Evolutionary conservation across 257 asterid genomes (phyloP), one percentile per base, ranked within the genome.

Genomic region (Przewalskia tangutica): DNA sequence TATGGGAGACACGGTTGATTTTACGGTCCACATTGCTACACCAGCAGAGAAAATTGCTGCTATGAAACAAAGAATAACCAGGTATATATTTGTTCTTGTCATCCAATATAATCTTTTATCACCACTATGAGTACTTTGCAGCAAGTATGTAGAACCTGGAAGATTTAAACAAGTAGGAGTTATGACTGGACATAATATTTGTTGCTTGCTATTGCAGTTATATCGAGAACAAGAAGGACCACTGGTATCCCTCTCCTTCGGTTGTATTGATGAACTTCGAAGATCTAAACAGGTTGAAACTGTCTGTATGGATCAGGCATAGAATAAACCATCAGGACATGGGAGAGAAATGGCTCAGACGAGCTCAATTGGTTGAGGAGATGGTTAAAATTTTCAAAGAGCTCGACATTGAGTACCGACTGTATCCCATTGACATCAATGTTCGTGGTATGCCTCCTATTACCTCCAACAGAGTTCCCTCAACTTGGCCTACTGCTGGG

Each of bases 281-380:
- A 16, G 89, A 88, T 14, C 50, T 94, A 40, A 77, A 76, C 65
- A 82, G 66, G 77, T 36, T 95, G 84, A 90, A 85, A 79, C 32
- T 95, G 80, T 88, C 97, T 1, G 92, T 95, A 0, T 95, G 99
- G 99, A 1, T 90, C 77, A 89, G 99, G 55, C 99, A 95, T 82
- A 86, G 90, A 20, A 91, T 95, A 92, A 95, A 95, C 83, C 91
- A 90, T 82, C 99, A 95, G 77, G 93, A 95, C 81, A 89, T 90
- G 91, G 93, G 90, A 12, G 93, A 91, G 80, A 94, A 66, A 83
- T 95, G 90, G 89, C 82, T 76, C 56, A 89, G 98, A 83, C 85
- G 99, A 81, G 97, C 91, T 8, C 63, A 85, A 62, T 63, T 95
- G 88, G 82, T 91, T 13, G 96, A 92, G 73, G 97, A 95, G 82